Base-by-base conservation (phyloP, 2,329 filamentous ascomycete species). In the Epichloe coenophiala region DNA sequence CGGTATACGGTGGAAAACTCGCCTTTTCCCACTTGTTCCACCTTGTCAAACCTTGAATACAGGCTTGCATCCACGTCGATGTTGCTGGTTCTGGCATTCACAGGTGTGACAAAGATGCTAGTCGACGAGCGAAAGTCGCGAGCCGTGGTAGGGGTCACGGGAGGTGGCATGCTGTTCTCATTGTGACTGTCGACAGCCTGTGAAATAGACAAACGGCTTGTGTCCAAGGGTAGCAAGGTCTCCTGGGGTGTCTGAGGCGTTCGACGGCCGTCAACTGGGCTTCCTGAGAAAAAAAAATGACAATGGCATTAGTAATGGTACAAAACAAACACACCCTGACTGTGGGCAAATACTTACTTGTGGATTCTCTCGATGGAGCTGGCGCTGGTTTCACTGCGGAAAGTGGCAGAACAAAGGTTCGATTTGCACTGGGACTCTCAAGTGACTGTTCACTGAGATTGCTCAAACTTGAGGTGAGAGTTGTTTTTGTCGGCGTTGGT, bases 1-100 rank as follows among this genome's bases (percentile, higher is more conserved):
- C 84, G 81, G 65, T 88, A 98, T 1, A 98, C 93, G 50, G 86
- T 80, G 0, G 93, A 97, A 63, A 98, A 98, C 64, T 96, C 91
- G 52, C 93, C 93, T 53, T 83, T 83, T 45, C 91, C 91, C 56
- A 91, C 77, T 53, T 83, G 75, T 58, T 88, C 86, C 12, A 94
- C 84, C 53, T 84, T 86, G 50, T 84, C 81, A 63, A 98, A 98
- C 49, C 86, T 81, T 3, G 80, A 77, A 12, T 79, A 80, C 48
- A 96, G 70, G 48, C 78, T 80, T 21, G 81, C 78, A 61, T 97
- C 91, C 15, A 91, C 59, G 15, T 71, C 76, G 54, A 94, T 82
- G 44, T 80, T 79, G 36, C 79, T 77, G n/a, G 78, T 78, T 51
- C 84, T 78, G 7, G 77, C 79, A 57, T 87, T 84, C 49, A 89